Evolutionary conservation across 2,329 filamentous ascomycete genomes (phyloP), one percentile per base, ranked within the genome.

Genomic region (Penicillium sp.): DNA sequence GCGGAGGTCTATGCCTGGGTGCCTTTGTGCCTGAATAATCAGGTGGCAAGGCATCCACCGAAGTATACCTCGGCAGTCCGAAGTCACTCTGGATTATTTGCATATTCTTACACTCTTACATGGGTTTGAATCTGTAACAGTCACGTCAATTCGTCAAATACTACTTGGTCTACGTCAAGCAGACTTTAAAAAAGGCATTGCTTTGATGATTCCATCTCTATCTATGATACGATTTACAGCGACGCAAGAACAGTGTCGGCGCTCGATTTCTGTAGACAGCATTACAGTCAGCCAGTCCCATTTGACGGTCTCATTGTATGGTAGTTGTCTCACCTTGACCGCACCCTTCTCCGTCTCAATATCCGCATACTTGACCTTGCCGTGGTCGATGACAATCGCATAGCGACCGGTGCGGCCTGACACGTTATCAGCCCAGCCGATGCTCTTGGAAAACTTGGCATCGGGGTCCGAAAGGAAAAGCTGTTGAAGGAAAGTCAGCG

Each of bases 381-480:
- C 90, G 68, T 94, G 80, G 73, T 91, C 90, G 61, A 95, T 78
- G 57, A 91, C 79, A 68, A 95, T 83, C 56, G 89, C 90, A 78
- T 89, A 95, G 45, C 90, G 82, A 42, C 83, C 85, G 50, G 88
- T 91, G 54, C 90, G 82, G 63, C 89, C 87, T 26, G 62, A 64
- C 0, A 60, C 56, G 3, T 32, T 55, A 41, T 58, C 84, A 49
- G 80, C 82, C 90, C 90, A 95, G 65, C 87, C 90, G 62, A 92
- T 82, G 65, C 80, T 80, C 77, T 86, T 84, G 66, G 84, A 87
- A 80, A 94, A 94, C 62, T 83, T 83, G 55, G 84, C 80, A 62
- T 84, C 84, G 48, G 78, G 75, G 69, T 95, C 91, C 58, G 84
- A 84, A 66, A 90, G 82, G 79, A 95, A 93, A 59, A 93, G 78